phyloP scores from a whole-genome alignment of 192 early-diverging fungal genomes.

The Entomortierella chlamydospora region DNA sequence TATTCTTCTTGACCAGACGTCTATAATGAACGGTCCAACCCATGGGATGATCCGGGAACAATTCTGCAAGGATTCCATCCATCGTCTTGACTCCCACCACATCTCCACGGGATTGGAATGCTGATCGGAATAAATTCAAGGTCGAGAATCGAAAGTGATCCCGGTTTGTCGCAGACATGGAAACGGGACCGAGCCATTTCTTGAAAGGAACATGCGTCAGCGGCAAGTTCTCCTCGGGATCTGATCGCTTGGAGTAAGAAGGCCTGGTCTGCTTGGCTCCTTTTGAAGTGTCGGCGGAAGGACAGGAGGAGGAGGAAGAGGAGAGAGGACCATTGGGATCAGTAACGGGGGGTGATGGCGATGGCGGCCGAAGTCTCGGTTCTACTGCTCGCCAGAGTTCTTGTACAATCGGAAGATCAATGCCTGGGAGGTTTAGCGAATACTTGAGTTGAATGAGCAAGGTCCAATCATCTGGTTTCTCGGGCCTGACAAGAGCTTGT shows the following conservation, averaged over 20 bases:
- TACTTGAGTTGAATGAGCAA: constrained; percentile 44
- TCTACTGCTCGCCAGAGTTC: constrained; percentile 34
- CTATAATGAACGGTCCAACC: neutral
- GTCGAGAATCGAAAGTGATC: constrained; percentile 36
- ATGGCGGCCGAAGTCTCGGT: neutral
- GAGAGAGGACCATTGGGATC: too few species aligned
- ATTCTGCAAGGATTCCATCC: constrained; percentile 14
- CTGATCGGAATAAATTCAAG: constrained; percentile 22
- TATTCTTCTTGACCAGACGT: neutral
- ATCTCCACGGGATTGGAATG: constrained; percentile 29
- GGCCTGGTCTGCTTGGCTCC: too few species aligned
- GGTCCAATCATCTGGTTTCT: constrained; percentile 24
- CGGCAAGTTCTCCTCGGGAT: neutral
- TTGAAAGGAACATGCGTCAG: constrained; percentile 36
- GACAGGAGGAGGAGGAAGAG: too few species aligned
- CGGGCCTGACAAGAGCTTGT: constrained; percentile 1
- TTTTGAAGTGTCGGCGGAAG: too few species aligned
- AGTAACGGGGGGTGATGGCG: neutral
- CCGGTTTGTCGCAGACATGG: constrained; percentile 11
- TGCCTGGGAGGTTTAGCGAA: constrained; percentile 14
- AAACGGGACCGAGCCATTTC: neutral
- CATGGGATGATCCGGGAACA: constrained; percentile 24
- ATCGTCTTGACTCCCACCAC: constrained; percentile 18
- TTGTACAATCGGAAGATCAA: constrained; percentile 21
- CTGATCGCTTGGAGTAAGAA: too few species aligned